Evolutionary conservation across 148 eudicot genomes (phyloP), one percentile per base, ranked within the genome.

Genomic region (Vaccinium vitisidaea): DNA sequence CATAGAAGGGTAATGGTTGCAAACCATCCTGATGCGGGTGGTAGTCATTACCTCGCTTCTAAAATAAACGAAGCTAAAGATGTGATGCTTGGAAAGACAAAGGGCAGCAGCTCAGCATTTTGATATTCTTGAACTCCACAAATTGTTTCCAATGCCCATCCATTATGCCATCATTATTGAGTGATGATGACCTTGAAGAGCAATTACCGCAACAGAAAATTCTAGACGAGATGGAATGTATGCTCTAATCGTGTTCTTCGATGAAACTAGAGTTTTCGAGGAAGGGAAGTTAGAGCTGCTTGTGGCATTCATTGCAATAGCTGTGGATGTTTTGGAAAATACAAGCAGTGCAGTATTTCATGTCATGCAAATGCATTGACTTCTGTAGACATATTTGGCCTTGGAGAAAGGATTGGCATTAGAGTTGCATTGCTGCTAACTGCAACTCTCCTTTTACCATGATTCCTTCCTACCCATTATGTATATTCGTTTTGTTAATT

Each of bases 51-150:
- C 81, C 90, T 90, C 80, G 92, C 92, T 81, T 90, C 90, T 54
- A 90, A 90, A 80, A 86, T 90, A n/a, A 90, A 90, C 43, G 92
- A 90, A 85, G 92, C 92, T 32, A 90, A 90, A 82, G 92, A 90
- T 21, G 12, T 90, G 81, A 30, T 90, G 89, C 85, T 90, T 25
- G 88, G 92, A 63, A 90, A 80, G 84, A 59, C 65, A 77, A 82
- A 88, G 88, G 84, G 86, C 55, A 74, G 85, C 56, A 89, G 89
- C 23, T 90, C 92, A 27, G 85, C 85, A 8, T 86, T 86, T 49
- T 86, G 82, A 86, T 27, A 23, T 69, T 4, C 18, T 27, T 27
- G 15, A 12, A 27, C 74, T 8, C 30, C 74, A 27, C 74, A 11
- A 12, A 13, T 27, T 27, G 74, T 27, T 69, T 25, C 73, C 74